Evolutionary conservation across 2,329 filamentous ascomycete genomes (phyloP).

Genomic region (Calcarisporium arbuscula): DNA sequence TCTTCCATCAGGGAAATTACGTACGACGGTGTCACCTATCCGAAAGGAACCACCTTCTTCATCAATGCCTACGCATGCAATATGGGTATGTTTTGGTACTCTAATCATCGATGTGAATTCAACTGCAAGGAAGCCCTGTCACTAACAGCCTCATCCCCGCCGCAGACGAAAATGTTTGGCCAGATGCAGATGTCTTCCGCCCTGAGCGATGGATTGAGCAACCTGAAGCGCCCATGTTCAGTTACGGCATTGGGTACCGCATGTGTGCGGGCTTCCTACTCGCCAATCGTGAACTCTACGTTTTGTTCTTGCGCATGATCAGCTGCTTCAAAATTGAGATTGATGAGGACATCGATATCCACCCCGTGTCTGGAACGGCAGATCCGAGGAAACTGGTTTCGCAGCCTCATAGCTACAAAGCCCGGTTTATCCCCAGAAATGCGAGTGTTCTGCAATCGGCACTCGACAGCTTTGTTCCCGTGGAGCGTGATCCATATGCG

Average conservation of each 20-base stretch:
- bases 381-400: conserved; percentile 58
- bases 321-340: conserved; percentile 54
- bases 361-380: conserved; percentile 52
- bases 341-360: conserved; percentile 46
- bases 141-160: no score
- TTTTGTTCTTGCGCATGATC: conserved; percentile 56
- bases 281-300: conserved; percentile 49
- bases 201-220: conserved; percentile 24
- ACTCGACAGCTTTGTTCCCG: no score
- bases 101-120: no score
- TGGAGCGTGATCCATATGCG: no score
- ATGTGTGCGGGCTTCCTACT: conserved; percentile 53
- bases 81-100: conserved; percentile 55
- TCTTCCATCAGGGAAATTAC: conserved; percentile 53
- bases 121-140: no score
- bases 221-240: conserved; percentile 58
- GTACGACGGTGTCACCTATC: conserved; percentile 52
- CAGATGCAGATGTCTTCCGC: conserved; percentile 13
- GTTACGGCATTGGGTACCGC: conserved; percentile 59
- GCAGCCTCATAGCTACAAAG: conserved; percentile 51
- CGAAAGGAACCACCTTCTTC: conserved; percentile 57
- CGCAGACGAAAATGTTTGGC: conserved; percentile 37
- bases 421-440: conserved; percentile 48
- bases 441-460: conserved; percentile 2
- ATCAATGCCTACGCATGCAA: conserved; percentile 65